phyloP scores from a whole-genome alignment of 2,329 filamentous ascomycete genomes.

The Pseudonectria foliicola region DNA sequence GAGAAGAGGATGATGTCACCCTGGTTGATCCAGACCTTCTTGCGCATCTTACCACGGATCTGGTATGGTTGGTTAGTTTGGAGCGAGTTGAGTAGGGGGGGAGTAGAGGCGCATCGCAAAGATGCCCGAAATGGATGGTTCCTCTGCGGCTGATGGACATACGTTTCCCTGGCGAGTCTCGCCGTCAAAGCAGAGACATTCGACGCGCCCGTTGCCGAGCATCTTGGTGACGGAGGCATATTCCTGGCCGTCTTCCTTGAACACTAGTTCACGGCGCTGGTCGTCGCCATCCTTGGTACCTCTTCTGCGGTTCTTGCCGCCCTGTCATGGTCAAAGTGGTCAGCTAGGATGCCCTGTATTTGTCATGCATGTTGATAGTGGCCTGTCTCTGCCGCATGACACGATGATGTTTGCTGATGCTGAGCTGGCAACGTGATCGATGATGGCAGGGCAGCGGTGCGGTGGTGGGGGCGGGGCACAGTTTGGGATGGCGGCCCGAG shows the following conservation, averaged over 20 bases:
- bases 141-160: constrained; percentile 12
- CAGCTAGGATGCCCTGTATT: constrained; percentile 9
- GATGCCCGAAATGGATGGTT: background rate
- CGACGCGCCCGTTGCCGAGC: constrained; percentile 89
- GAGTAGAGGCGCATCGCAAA: background rate
- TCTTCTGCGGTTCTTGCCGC: constrained; percentile 96
- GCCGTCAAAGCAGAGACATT: constrained; percentile 92
- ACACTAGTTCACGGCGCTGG: constrained; percentile 96
- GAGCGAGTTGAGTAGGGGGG: too few species aligned
- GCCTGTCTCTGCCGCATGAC: too few species aligned
- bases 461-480: constrained; percentile 26
- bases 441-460: constrained; percentile 5
- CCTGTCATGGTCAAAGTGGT: constrained; percentile 44
- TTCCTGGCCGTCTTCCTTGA: constrained; percentile 95
- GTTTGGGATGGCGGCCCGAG: constrained; percentile 3
- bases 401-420: too few species aligned
- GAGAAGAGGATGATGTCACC: constrained; percentile 87
- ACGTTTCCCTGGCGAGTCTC: constrained; percentile 37
- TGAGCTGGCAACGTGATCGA: too few species aligned
- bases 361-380: too few species aligned
- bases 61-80: constrained; percentile 56
- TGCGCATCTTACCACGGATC: constrained; percentile 86
- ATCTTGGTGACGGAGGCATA: constrained; percentile 64
- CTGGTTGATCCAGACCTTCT: constrained; percentile 99
- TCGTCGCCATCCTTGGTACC: constrained; percentile 99